Base-by-base conservation (phyloP, 805 yeast genomes). In the Yamadazyma olivae region DNA sequence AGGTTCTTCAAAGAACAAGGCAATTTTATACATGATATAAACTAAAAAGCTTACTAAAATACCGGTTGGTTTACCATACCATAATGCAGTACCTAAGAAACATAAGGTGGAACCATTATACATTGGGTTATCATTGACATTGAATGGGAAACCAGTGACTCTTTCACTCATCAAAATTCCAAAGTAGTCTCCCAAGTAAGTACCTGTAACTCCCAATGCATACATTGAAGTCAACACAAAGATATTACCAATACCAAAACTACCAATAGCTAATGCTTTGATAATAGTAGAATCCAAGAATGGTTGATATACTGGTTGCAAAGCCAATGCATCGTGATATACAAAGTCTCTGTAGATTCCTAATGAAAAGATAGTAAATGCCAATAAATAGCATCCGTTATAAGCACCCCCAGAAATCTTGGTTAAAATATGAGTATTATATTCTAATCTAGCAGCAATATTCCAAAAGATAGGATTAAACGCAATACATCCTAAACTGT, bases 401-500 rank as follows among this genome's bases (percentile, higher is more conserved):
- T 71, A 76, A 35, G 72, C 73, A 17, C 86, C 81, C 20, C 85
- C 82, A 1, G 83, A 73, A 15, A 85, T 43, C 50, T 83, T 87
- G 15, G 98, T 86, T 36, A 91, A 62, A 35, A 83, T 51, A 47
- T 84, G 83, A 12, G 86, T 79, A 41, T 77, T 77, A 70, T 87
- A 87, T 57, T 93, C 98, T 18, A 76, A 51, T 49, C 98, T 75
- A 5, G 99, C 99, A 16, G 77, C 95, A 39, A 83, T 73, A 59
- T 93, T 93, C 99, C 99, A 93, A 57, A 90, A 91, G 21, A 85
- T 75, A 13, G 99, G 99, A 58, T 93, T 93, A 75, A 93, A 90
- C 12, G 81, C 79, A 49, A 93, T 84, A 20, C 84, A 75, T 6
- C 70, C 73, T 19, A 86, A 56, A 4, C 91, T 77, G 40, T 40